Evolutionary conservation across 1,139 yeast genomes (phyloP), one percentile per base, ranked within the genome.

Genomic region (Suzukiozyma palmioleophila): DNA sequence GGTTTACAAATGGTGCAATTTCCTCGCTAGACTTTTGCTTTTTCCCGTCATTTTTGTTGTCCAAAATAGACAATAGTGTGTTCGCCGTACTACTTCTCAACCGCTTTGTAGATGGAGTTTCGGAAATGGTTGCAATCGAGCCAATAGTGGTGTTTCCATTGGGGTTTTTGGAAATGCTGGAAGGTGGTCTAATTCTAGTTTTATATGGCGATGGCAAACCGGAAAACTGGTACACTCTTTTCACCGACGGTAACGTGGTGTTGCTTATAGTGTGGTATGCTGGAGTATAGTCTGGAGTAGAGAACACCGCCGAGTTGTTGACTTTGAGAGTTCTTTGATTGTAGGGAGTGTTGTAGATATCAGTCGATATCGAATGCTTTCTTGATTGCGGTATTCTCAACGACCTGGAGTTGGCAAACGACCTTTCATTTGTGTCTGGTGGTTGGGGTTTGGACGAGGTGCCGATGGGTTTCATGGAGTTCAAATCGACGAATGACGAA

Each of bases 201-300:
- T 78, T 66, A 53, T 79, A 81, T 2, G 87, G 87, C 0, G 85
- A 77, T 3, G 87, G 86, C 31, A 80, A 61, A 1, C 79, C 78
- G 0, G 84, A 72, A 50, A 80, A 82, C 47, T 78, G 82, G 45
- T 80, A 79, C 2, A 81, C 77, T 47, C 81, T 53, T 46, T 66
- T 70, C 27, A 69, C 66, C 11, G 75, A 62, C 1, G 70, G 65
- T 35, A 61, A 46, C 32, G 49, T 52, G 33, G 45, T 46, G n/a
- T 54, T 55, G 37, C 27, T 49, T 11, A 59, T 55, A 11, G 61
- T 56, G 40, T 65, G 71, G 41, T 69, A 57, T 37, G 58, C 50
- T 43, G 75, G 73, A 32, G 56, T 64, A 44, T 69, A 69, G 42
- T 68, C 73, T 1, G 75, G 71, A 5, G 71, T 64, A 21, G 64